Evolutionary conservation across 176 grass and related monocot genomes (phyloP).

Genomic region (Rhipidocladum racemiflorum): DNA sequence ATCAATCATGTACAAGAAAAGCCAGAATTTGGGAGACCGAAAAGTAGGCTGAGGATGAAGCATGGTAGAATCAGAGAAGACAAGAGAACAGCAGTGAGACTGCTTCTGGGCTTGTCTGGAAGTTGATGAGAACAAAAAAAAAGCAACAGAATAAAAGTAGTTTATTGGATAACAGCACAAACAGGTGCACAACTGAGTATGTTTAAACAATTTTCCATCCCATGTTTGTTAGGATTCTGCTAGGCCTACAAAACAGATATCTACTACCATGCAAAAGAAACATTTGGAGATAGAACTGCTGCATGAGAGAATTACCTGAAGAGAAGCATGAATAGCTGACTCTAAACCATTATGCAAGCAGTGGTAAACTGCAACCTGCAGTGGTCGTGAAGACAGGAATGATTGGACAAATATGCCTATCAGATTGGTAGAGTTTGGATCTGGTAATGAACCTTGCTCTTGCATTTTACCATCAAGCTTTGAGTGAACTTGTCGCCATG

Average conservation of each 20-base stretch:
- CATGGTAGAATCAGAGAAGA: neutral
- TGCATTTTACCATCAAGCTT: constrained; percentile 29
- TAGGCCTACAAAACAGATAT: neutral
- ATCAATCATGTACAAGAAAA: neutral
- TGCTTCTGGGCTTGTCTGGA: neutral
- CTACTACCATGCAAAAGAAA: neutral
- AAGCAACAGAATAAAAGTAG: neutral
- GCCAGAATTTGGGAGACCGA: neutral
- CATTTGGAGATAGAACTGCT: neutral
- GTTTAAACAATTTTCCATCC: neutral
- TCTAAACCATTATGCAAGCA: constrained; percentile 90
- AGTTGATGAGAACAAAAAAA: constrained; percentile 1
- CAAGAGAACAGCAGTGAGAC: neutral
- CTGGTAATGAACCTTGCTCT: constrained; percentile 44
- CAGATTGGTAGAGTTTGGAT: constrained; percentile 50
- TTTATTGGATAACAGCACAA: constrained; percentile 15
- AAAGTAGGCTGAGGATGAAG: neutral
- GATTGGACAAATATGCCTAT: constrained; percentile 68
- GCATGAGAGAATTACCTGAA: constrained; percentile 60
- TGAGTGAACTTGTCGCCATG: constrained; percentile 45
- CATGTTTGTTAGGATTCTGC: neutral
- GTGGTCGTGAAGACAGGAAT: constrained; percentile 60
- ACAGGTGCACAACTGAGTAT: neutral
- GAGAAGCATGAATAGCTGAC: constrained; percentile 79
- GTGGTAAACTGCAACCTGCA: constrained; percentile 90